phyloP scores from a whole-genome alignment of 805 yeast genomes.

The Wickerhamomyces xylosicus region DNA sequence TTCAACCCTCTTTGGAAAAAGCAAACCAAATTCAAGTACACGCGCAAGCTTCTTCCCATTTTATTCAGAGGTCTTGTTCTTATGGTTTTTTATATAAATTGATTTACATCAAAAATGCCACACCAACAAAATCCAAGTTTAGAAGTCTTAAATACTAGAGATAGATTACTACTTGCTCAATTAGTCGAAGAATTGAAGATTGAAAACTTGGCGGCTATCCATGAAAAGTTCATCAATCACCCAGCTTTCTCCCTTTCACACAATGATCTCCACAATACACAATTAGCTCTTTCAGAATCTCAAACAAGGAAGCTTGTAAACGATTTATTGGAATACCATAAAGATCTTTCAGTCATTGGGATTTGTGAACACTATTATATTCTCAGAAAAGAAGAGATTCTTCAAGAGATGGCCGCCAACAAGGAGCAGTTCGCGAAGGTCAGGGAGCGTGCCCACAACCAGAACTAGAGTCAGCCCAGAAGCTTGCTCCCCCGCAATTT shows the following conservation, averaged over 20 bases:
- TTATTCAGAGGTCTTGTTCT: no score
- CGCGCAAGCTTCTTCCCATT: no score
- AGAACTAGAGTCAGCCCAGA: neutral
- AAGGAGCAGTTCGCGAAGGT: conserved; percentile 5
- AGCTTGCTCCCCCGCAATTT: neutral
- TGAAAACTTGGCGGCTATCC: conserved; percentile 5
- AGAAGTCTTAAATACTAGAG: conserved; percentile 19
- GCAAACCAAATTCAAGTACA: no score
- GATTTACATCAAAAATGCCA: no score
- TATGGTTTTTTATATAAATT: no score
- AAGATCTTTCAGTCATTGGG: conserved; percentile 8
- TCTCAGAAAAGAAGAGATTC: conserved; percentile 9
- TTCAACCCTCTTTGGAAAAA: no score
- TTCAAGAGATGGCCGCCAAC: conserved; percentile 5
- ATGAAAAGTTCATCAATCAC: conserved; percentile 9
- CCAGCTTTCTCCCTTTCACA: conserved; percentile 16
- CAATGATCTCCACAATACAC: conserved; percentile 9
- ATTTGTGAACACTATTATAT: conserved; percentile 15
- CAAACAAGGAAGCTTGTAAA: conserved; percentile 4
- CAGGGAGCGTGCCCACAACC: neutral
- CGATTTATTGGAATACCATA: conserved; percentile 2
- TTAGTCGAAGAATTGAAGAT: conserved; percentile 14
- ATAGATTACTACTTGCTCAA: conserved; percentile 13
- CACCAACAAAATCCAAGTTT: no score
- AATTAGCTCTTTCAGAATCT: conserved; percentile 4